A percentile compares a stretch with the other conserved stretches of the same genome.
These are phyloP conservation scores for Candida odintsovae DNA, from an alignment of 805 yeast species.

Conservation along the genomic window DNA sequence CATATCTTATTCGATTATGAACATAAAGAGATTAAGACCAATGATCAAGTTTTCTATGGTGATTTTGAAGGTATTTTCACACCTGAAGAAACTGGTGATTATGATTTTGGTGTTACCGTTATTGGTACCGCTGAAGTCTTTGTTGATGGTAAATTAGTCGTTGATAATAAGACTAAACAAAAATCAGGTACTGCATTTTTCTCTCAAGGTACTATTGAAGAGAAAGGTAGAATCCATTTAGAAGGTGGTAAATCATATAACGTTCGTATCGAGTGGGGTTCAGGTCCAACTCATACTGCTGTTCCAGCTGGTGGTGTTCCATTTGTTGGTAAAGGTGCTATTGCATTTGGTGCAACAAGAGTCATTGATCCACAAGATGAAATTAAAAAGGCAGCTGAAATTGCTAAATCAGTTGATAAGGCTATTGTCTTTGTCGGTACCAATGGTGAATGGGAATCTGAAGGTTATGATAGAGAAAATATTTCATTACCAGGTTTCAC, in stretches of 20 bases:
- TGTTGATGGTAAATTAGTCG: slow-evolving; percentile 42
- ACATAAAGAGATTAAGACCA: slow-evolving; percentile 9
- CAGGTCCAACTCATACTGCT: slow-evolving; percentile 32
- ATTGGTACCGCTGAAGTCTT: slow-evolving; percentile 50
- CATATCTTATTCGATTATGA: slow-evolving; percentile 15
- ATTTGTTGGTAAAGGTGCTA: slow-evolving; percentile 30
- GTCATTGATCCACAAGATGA: slow-evolving; percentile 25
- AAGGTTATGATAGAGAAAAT: slow-evolving; percentile 49
- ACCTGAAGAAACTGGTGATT: slow-evolving; percentile 41
- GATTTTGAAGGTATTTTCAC: slow-evolving; percentile 37
- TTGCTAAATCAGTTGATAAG: slow-evolving; percentile 46
- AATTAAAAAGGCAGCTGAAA: slow-evolving; percentile 35
- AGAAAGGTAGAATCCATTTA: slow-evolving; percentile 28
- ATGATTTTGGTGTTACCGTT: slow-evolving; percentile 46
- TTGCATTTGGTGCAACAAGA: slow-evolving; percentile 28
- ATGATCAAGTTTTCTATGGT: slow-evolving; percentile 29
- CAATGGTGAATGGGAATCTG: slow-evolving; percentile 53
- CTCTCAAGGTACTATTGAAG: slow-evolving; percentile 49
- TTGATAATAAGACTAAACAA: slow-evolving; percentile 51
- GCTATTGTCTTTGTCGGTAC: slow-evolving; percentile 49
- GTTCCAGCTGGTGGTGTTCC: slow-evolving; percentile 25
- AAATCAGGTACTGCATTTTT: slow-evolving; percentile 44
- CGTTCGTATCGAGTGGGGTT: slow-evolving; percentile 43
- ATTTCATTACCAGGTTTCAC: slow-evolving; percentile 49
- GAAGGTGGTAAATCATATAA: slow-evolving; percentile 39